phyloP scores from a whole-genome alignment of 2,329 filamentous ascomycete genomes.

The Penicillium verrucosum region DNA sequence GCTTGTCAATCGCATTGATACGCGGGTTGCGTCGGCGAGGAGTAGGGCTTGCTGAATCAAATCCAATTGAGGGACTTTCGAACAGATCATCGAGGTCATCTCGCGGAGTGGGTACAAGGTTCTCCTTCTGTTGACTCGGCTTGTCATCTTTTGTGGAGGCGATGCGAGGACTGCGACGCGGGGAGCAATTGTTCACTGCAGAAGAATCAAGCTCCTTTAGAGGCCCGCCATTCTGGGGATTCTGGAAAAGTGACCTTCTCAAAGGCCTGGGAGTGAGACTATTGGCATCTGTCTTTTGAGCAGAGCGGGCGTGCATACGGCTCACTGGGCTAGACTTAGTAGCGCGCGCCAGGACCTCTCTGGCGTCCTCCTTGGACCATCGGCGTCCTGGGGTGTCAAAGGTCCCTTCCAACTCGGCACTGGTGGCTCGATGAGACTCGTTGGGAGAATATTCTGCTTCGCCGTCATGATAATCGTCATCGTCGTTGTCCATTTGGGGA shows the following conservation, averaged over 20 bases:
- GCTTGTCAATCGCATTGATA: slow-evolving; percentile 37
- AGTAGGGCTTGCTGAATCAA: slow-evolving; percentile 55
- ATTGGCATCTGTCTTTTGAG: slow-evolving; percentile 44
- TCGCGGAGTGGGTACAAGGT: slow-evolving; percentile 45
- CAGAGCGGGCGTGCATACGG: slow-evolving; percentile 45
- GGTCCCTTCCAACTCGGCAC: slow-evolving; percentile 45
- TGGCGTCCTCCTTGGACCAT: slow-evolving; percentile 39
- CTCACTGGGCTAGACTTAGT: slow-evolving; percentile 61
- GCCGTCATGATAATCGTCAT: slow-evolving; percentile 34
- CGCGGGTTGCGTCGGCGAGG: slow-evolving; percentile 54
- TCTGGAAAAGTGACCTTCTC: slow-evolving; percentile 45
- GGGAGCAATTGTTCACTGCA: slow-evolving; percentile 44
- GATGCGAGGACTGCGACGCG: slow-evolving; percentile 44
- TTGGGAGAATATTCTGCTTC: slow-evolving; percentile 33
- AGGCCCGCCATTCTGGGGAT: slow-evolving; percentile 35
- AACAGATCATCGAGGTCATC: slow-evolving; percentile 65
- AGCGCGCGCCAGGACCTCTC: slow-evolving; percentile 51
- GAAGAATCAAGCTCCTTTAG: slow-evolving; percentile 39
- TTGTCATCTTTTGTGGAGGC: slow-evolving; percentile 37
- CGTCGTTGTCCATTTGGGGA: slow-evolving; percentile 34
- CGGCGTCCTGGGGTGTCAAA: slow-evolving; percentile 34
- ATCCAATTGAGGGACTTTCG: slow-evolving; percentile 52
- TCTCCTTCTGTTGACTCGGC: slow-evolving; percentile 53
- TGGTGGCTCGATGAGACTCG: slow-evolving; percentile 47
- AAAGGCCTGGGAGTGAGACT: slow-evolving; percentile 56